Conservation (phyloP, 306 rosid genomes). For the Vigna trinervia region DNA sequence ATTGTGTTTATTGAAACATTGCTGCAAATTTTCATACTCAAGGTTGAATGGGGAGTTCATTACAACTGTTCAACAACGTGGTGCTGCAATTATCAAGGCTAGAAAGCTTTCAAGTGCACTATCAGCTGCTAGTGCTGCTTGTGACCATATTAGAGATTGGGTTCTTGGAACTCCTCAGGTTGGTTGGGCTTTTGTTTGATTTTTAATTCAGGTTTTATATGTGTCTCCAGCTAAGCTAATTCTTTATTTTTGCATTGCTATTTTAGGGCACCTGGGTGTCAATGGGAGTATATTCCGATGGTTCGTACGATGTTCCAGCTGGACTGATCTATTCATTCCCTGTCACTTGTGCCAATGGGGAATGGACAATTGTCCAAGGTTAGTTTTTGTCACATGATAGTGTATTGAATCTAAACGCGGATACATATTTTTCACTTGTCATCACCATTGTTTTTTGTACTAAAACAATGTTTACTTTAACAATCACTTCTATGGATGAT, state of each 20-base stretch:
- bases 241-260: conserved; percentile 2
- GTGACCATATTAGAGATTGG: conserved; percentile 99
- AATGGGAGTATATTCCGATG: conserved; percentile 98
- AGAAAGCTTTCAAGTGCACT: conserved; percentile 93
- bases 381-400: conserved; percentile 21
- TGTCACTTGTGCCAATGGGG: conserved; percentile 78
- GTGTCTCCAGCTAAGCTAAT: not conserved
- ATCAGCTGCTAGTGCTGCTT: conserved; percentile 97
- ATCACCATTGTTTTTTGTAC: not conserved
- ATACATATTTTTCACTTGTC: not conserved
- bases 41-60: conserved; percentile 97
- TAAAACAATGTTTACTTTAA: too few species aligned
- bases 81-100: conserved; percentile 98
- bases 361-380: conserved; percentile 98
- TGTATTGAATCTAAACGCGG: not conserved
- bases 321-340: conserved; percentile 97
- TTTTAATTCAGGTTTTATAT: not conserved
- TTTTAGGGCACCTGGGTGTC: conserved; percentile 94
- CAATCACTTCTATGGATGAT: not conserved
- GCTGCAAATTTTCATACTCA: not conserved
- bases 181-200: conserved; percentile 27
- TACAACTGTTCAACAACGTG: conserved; percentile 96
- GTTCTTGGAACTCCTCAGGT: conserved; percentile 99
- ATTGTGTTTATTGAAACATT: conserved; percentile 15
- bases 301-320: conserved; percentile 94